Conservation (phyloP, 306 rosid species). For the Prunus padus region DNA sequence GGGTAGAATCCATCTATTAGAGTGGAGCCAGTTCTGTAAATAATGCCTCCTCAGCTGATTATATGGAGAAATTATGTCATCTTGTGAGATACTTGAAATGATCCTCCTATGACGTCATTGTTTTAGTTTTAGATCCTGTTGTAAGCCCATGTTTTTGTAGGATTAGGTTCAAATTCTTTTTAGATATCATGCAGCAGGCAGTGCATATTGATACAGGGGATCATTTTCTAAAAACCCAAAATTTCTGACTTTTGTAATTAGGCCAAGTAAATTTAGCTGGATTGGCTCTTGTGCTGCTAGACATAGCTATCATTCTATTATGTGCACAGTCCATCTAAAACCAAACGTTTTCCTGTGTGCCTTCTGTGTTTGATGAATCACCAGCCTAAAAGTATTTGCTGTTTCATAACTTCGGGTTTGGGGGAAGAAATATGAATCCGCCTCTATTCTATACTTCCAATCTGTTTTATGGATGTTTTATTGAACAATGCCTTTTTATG, state of each 20-base stretch:
- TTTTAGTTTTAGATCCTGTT: neutral
- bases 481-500: neutral
- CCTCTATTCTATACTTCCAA: neutral
- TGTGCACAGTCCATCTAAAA: neutral
- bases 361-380: neutral
- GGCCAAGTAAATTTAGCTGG: neutral
- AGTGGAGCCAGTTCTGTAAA: conserved; percentile 9
- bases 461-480: neutral
- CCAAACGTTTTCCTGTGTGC: neutral
- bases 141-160: neutral
- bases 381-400: neutral
- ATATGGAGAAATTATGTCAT: neutral
- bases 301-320: neutral
- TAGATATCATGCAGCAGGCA: neutral
- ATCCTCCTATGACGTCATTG: neutral
- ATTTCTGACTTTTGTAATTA: neutral
- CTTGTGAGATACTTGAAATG: neutral
- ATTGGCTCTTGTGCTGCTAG: neutral
- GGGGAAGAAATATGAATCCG: neutral
- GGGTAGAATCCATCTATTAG: conserved; percentile 5
- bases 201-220: neutral
- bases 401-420: neutral
- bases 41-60: neutral
- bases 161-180: neutral
- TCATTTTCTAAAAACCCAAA: neutral